Base-by-base conservation (phyloP, 2,329 filamentous ascomycete genomes). In the Fusarium sp. region DNA sequence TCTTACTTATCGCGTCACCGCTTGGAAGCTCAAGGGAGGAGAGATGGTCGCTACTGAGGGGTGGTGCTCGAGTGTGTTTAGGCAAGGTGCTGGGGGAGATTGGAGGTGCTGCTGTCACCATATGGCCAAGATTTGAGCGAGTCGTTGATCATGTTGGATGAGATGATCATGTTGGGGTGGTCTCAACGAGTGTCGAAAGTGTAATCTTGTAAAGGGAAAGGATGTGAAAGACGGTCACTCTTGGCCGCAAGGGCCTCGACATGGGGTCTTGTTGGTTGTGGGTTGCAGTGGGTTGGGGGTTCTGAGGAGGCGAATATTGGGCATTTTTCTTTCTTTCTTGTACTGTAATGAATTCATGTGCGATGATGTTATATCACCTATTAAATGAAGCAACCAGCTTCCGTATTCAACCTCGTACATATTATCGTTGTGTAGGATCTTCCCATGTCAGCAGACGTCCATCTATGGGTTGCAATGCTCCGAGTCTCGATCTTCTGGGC, bases 51-150 rank as follows among this genome's bases (percentile, higher is more conserved):
- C 80, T 6, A 82, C 80, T 6, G 81, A 83, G 71, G 81, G 76
- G 6, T 78, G 81, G 72, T 82, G 80, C 69, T 80, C 81, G 39
- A 82, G 78, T 22, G 77, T 83, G 3, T 83, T 81, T 64, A 71
- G 81, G 58, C 81, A 83, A 62, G 78, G 76, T 4, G 69, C 81
- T 4, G 81, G 81, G 7, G 81, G 81, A 2, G 81, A 83, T 27
- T 83, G 81, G 81, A 79, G 72, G 57, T 82, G 80, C 68, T 82
- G 80, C 63, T 73, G 78, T 69, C 81, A 82, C 66, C 81, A 82
- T 39, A 81, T 83, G 80, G 78, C 77, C 2, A 72, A 75, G 75
- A 20, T 78, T 9, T 76, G 65, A 60, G 29, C n/a, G 52, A 37
- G 52, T 16, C 29, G n/a, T 33, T 56, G 11, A 14, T 33, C 27